Conservation (phyloP, 805 yeast genomes). For the Yarrowia sp. region DNA sequence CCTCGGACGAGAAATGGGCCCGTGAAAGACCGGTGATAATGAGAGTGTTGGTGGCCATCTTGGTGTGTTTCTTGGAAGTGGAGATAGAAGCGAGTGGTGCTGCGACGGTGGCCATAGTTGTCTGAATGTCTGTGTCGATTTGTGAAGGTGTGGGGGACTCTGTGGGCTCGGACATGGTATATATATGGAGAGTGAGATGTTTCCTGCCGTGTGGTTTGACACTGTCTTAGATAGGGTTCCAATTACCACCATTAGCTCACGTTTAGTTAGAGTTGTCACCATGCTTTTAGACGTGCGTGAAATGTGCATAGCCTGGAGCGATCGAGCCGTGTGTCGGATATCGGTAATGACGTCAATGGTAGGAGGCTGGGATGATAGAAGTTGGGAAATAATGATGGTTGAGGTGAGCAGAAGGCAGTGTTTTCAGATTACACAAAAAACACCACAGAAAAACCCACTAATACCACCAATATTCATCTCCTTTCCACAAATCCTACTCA, state of each 20-base stretch:
- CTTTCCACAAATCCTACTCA: no score
- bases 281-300: neutral
- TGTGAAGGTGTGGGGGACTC: neutral
- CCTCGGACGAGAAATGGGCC: conserved; percentile 30
- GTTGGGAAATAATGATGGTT: no score
- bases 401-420: no score
- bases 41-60: conserved; percentile 41
- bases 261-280: neutral
- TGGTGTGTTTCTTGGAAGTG: conserved; percentile 1
- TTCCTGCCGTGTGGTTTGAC: neutral
- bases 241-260: neutral
- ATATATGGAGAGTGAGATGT: neutral
- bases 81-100: conserved; percentile 16
- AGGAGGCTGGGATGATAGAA: no score
- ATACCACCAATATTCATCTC: no score
- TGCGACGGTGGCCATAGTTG: conserved; percentile 28
- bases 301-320: conserved; percentile 28
- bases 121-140: neutral
- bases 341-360: neutral
- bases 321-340: conserved; percentile 18
- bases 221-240: conserved; percentile 5
- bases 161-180: neutral
- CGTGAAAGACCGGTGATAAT: conserved; percentile 40
- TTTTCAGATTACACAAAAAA: no score
- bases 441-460: no score